Evolutionary conservation across 2,329 filamentous ascomycete species (phyloP).

Genomic region (Fusarium albidum): DNA sequence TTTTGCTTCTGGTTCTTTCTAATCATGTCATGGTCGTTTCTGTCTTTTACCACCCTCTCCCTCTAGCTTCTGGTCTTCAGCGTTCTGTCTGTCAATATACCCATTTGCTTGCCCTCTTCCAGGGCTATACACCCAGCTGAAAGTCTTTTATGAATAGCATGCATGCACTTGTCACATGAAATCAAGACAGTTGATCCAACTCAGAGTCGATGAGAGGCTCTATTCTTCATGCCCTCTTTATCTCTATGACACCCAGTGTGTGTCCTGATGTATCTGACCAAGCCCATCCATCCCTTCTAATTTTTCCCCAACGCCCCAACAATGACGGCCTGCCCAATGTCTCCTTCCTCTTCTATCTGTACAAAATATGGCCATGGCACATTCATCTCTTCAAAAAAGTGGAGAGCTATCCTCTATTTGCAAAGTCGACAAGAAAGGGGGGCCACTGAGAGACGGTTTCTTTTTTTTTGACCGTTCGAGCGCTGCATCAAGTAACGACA

Average conservation of each 20-base stretch:
- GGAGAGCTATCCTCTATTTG: slow-evolving; percentile 25
- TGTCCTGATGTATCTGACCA: slow-evolving; percentile 34
- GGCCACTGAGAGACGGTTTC: slow-evolving; percentile 10
- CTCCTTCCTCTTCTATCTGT: slow-evolving; percentile 38
- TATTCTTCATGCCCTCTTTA: slow-evolving; percentile 38
- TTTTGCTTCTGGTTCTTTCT: background rate
- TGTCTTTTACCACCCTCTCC: slow-evolving; percentile 22
- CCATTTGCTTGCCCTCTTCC: background rate
- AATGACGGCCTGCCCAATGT: slow-evolving; percentile 35
- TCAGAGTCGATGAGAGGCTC: slow-evolving; percentile 30
- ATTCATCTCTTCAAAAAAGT: slow-evolving; percentile 22
- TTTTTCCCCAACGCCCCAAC: slow-evolving; percentile 44
- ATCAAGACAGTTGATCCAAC: too few relatives aligned
- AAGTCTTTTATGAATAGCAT: background rate
- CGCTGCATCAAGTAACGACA: slow-evolving; percentile 25
- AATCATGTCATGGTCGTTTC: slow-evolving; percentile 1
- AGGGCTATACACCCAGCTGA: slow-evolving; percentile 4
- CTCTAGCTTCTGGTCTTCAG: background rate
- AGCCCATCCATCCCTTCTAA: slow-evolving; percentile 36
- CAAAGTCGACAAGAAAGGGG: slow-evolving; percentile 17
- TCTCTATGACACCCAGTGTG: slow-evolving; percentile 39
- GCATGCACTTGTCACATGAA: background rate
- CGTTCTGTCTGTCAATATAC: slow-evolving; percentile 8
- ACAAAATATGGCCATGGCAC: slow-evolving; percentile 40
- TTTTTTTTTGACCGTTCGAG: slow-evolving; percentile 16